These are phyloP conservation scores for Aspergillus puulaauensis DNA, from an alignment of 2,329 filamentous ascomycete genomes.

Conservation along the genomic window DNA sequence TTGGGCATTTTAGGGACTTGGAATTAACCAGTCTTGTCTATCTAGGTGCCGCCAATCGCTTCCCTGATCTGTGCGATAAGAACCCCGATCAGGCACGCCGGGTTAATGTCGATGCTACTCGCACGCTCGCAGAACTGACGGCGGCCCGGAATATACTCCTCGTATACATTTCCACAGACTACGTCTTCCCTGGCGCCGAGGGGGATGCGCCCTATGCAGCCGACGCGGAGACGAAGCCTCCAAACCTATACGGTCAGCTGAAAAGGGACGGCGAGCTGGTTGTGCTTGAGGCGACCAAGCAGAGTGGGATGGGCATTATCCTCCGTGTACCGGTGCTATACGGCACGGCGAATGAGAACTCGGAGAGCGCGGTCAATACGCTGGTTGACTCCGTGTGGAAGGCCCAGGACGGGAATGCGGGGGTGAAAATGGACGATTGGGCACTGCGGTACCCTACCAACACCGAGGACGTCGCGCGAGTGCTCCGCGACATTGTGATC, in stretches of 20 bases:
- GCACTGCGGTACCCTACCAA: slow-evolving; percentile 82
- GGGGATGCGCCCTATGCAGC: slow-evolving; percentile 83
- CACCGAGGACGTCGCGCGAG: slow-evolving; percentile 79
- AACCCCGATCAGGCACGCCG: slow-evolving; percentile 72
- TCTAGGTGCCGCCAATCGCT: slow-evolving; percentile 79
- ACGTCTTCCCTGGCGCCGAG: slow-evolving; percentile 72
- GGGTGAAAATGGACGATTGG: slow-evolving; percentile 82
- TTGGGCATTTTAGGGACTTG: no score
- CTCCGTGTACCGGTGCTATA: slow-evolving; percentile 83
- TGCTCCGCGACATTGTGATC: slow-evolving; percentile 70
- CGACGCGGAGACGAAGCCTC: slow-evolving; percentile 62
- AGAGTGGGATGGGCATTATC: slow-evolving; percentile 62
- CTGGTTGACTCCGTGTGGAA: slow-evolving; percentile 76
- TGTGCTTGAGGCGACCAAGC: slow-evolving; percentile 61
- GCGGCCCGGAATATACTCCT: slow-evolving; percentile 51
- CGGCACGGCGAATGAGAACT: slow-evolving; percentile 67
- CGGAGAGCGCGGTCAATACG: slow-evolving; percentile 80
- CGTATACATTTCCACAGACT: slow-evolving; percentile 71
- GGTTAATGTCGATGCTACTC: slow-evolving; percentile 73
- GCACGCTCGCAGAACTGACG: slow-evolving; percentile 65
- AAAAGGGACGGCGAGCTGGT: slow-evolving; percentile 70
- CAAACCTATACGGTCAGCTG: slow-evolving; percentile 78
- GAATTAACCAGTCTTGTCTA: not conserved
- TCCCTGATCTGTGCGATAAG: slow-evolving; percentile 79
- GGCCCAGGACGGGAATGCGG: slow-evolving; percentile 61